Conservation (phyloP, 139 green algal species). For the Gonium pectorale region DNA sequence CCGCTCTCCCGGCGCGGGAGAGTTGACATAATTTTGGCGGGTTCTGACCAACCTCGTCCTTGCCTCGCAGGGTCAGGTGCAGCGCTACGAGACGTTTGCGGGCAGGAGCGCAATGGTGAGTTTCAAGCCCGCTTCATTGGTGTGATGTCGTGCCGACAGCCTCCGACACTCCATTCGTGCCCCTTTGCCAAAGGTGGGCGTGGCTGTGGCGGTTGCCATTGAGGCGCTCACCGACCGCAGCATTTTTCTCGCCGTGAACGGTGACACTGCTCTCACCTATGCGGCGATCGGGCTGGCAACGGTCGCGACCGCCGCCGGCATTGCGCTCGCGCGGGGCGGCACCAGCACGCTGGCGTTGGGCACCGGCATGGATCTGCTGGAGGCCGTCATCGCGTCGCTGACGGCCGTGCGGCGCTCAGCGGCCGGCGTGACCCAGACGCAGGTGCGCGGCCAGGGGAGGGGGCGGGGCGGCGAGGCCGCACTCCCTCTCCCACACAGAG, state of each 20-base stretch:
- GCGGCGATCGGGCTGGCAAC: neutral
- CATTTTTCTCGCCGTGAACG: neutral
- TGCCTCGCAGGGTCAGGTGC: constrained; percentile 10
- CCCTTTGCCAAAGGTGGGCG: neutral
- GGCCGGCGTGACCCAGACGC: constrained; percentile 13
- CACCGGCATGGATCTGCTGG: neutral
- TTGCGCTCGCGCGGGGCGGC: neutral
- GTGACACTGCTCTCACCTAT: neutral
- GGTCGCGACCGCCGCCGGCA: neutral
- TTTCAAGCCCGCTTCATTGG: too few species aligned
- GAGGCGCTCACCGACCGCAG: constrained; percentile 14
- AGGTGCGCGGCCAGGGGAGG: too few species aligned
- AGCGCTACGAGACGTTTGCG: constrained; percentile 26
- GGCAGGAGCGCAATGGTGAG: constrained; percentile 35
- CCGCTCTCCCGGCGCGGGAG: too few species aligned
- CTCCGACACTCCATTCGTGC: neutral
- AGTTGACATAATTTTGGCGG: too few species aligned
- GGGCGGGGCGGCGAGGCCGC: too few species aligned
- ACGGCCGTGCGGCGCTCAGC: constrained; percentile 34
- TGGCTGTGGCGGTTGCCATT: neutral
- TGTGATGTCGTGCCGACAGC: neutral
- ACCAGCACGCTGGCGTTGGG: neutral
- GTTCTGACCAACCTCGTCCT: neutral
- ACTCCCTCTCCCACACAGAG: too few species aligned
- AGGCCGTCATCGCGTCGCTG: constrained; percentile 23